These are phyloP conservation scores for Aaosphaeria pasadenensis DNA, from an alignment of 2,329 filamentous ascomycete genomes.

Conservation along the genomic window DNA sequence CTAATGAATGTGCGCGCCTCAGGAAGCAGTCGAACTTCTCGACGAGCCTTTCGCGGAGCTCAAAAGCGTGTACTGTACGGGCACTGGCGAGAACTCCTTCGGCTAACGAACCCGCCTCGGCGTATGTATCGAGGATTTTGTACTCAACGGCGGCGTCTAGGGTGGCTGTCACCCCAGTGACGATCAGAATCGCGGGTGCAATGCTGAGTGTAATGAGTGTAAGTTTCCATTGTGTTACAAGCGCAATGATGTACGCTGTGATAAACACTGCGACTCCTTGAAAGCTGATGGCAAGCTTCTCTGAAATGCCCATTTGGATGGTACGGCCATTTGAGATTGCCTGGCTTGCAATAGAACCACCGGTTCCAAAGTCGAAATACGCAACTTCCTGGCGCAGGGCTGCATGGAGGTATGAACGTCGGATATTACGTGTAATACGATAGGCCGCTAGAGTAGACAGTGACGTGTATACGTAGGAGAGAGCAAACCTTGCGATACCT, in stretches of 20 bases:
- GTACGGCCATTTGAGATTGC: slow-evolving; percentile 6
- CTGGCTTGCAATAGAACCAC: slow-evolving; percentile 5
- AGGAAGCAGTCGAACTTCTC: slow-evolving; percentile 76
- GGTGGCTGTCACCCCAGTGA: slow-evolving; percentile 3
- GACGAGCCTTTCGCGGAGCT: slow-evolving; percentile 82
- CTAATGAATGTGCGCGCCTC: slow-evolving; percentile 11
- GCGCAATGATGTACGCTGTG: slow-evolving; percentile 86
- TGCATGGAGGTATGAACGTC: slow-evolving; percentile 6
- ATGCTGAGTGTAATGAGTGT: slow-evolving; percentile 79
- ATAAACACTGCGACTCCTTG: slow-evolving; percentile 8
- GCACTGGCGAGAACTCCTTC: slow-evolving; percentile 91
- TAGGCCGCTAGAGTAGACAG: slow-evolving; percentile 1
- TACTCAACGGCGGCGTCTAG: slow-evolving; percentile 70
- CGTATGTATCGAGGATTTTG: slow-evolving; percentile 1
- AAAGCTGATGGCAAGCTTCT: slow-evolving; percentile 8
- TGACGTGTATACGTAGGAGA: not conserved
- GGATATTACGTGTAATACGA: slow-evolving; percentile 7
- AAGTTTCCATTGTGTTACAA: slow-evolving; percentile 84
- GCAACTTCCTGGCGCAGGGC: slow-evolving; percentile 7
- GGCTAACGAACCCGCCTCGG: slow-evolving; percentile 51
- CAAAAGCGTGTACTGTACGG: slow-evolving; percentile 83
- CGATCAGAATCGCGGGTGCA: slow-evolving; percentile 30
- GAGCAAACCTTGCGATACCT: not conserved
- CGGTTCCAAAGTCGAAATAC: slow-evolving; percentile 6
- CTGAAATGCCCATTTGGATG: slow-evolving; percentile 6